Evolutionary conservation across 2,329 filamentous ascomycete species (phyloP), one percentile per base, ranked within the genome.

Genomic region (Colletotrichum navitas): DNA sequence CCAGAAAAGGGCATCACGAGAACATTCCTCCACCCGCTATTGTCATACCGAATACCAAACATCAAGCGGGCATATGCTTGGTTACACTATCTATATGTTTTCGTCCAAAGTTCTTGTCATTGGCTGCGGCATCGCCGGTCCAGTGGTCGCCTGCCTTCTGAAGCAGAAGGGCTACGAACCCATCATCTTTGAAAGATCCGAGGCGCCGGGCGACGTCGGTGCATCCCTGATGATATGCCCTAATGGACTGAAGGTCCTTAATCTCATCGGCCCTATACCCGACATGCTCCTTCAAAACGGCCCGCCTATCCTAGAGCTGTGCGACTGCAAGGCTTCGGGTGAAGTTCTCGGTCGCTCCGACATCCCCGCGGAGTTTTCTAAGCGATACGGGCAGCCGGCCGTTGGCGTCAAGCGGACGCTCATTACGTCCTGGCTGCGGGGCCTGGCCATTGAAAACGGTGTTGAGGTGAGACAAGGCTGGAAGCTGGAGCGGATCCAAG

Each of bases 191-290:
- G 76, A 78, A 51, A 75, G 76, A 26, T 68, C 75, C 5, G 67
- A 52, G 14, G 54, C 74, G 32, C 71, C 75, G 18, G 76, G 74
- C 18, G 76, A 75, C 66, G 76, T 73, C 4, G 76, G 76, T 1
- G 75, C 76, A 1, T 77, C 76, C 6, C 49, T 77, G 32, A 76
- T 78, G 76, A 66, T 78, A 12, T 75, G 74, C 64, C 74, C 76
- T 0, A 78, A 78, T 55, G 76, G 76, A 60, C 26, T 68, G 5
- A 78, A 78, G 60, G 75, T 77, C 10, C 68, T 78, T 26, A 52
- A 74, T 32, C 61, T 77, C 8, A 65, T 77, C 26, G 75, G 76
- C 5, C 62, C 58, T 16, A 16, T 63, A 0, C 49, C 58, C 8
- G 49, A 68, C n/a, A 2, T 7, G n/a, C 32, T 68, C 4, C 49